phyloP scores from a whole-genome alignment of 2,329 filamentous ascomycete species.

The Penicillium sp. region DNA sequence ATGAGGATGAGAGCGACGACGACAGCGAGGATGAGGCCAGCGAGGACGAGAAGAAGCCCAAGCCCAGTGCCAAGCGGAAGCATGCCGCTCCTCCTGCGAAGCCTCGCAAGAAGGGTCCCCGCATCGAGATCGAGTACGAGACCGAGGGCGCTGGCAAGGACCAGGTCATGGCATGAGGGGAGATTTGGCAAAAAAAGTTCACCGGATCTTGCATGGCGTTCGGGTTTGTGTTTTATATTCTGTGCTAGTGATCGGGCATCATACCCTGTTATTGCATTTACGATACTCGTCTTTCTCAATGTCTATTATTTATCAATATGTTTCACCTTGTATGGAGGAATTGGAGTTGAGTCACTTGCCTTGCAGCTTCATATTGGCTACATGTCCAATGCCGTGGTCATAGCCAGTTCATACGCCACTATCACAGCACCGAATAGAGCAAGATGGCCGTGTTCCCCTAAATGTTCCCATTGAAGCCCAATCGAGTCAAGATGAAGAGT shows the following conservation, averaged over 20 bases:
- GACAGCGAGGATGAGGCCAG: slow-evolving; percentile 37
- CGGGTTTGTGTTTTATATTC: slow-evolving; percentile 20
- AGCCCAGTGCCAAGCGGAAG: slow-evolving; percentile 59
- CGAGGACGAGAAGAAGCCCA: slow-evolving; percentile 51
- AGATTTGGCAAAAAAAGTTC: slow-evolving; percentile 26
- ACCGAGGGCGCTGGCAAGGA: slow-evolving; percentile 64
- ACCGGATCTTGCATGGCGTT: slow-evolving; percentile 38
- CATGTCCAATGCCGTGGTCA: not conserved
- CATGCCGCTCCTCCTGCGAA: slow-evolving; percentile 54
- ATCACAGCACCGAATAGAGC: too few relatives aligned
- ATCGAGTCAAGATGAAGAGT: too few relatives aligned
- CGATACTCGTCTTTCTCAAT: slow-evolving; percentile 12
- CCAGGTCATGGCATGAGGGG: slow-evolving; percentile 43
- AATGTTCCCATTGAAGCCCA: too few relatives aligned
- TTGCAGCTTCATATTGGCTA: not conserved
- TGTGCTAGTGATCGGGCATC: slow-evolving; percentile 33
- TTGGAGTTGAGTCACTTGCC: too few relatives aligned
- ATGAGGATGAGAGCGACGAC: slow-evolving; percentile 56
- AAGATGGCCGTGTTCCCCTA: too few relatives aligned
- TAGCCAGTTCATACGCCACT: too few relatives aligned
- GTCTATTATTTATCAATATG: not conserved
- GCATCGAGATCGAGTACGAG: slow-evolving; percentile 77
- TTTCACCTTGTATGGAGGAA: not conserved
- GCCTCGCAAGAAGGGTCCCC: slow-evolving; percentile 64
- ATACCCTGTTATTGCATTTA: slow-evolving; percentile 33